Evolutionary conservation across 345 rosid species (phyloP), one percentile per base, ranked within the genome.

Genomic region (Populus deltoides): DNA sequence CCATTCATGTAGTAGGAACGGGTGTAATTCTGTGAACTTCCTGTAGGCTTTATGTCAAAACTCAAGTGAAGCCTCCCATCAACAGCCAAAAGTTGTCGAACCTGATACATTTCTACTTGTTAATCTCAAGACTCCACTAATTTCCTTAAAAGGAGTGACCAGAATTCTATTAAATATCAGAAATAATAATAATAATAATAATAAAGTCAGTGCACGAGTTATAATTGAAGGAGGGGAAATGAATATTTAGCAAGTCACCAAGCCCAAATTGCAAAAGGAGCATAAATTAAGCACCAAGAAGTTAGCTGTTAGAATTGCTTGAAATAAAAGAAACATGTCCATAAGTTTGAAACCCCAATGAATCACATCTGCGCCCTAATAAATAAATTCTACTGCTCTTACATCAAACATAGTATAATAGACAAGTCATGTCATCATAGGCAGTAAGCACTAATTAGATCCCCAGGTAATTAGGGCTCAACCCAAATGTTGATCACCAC

Each of bases 1-100:
- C 99, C 96, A 65, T 93, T 95, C 90, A 95, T 83, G 90, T 95
- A 95, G 80, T 95, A 95, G 1, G 99, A 93, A 55, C 97, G 93
- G 24, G 98, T 95, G 81, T 92, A 95, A 82, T 95, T 95, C 83
- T 92, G 94, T 15, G 93, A 71, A 81, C 97, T 92, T 81, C 96
- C 93, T 1, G 90, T 91, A 35, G 94, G 86, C 36, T 90, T 79
- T 66, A 92, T 95, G 43, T 89, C 90, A 81, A 93, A 92, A 84
- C 87, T 86, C 80, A 92, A 71, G 85, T 91, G 96, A 74, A 88
- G 80, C 82, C 94, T 91, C 66, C 99, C 99, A 87, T 95, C 99
- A 78, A 80, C 98, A 70, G 99, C 90, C 80, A 91, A 77, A 82
- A 95, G 90, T 83, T 95, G 99, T 74, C 81, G 91, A 74, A 95